These are phyloP conservation scores for Salvia rosmarinus DNA, from an alignment of 257 asterid genomes.

Conservation along the genomic window DNA sequence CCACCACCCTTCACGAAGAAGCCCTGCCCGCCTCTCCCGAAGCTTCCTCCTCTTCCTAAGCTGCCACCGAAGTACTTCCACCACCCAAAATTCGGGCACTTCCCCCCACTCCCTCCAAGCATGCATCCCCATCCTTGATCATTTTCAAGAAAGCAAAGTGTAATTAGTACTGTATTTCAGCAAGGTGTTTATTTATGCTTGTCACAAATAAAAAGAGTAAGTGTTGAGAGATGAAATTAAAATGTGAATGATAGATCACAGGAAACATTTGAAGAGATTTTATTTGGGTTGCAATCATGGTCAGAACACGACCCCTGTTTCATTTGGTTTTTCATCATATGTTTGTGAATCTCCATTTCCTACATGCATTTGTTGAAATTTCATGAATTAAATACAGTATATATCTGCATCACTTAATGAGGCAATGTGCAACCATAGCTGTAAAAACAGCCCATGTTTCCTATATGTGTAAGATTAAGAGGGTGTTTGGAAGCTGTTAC, in stretches of 20 bases:
- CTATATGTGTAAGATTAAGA: too few relatives aligned
- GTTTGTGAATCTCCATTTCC: constrained; percentile 26
- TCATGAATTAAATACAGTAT: background rate
- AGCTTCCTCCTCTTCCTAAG: constrained; percentile 58
- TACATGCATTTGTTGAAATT: background rate
- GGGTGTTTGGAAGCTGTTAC: too few relatives aligned
- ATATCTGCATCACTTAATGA: background rate
- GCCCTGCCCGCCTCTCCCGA: constrained; percentile 63
- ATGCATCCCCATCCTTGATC: constrained; percentile 42
- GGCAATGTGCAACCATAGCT: background rate
- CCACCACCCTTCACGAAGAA: constrained; percentile 60
- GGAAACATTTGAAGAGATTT: constrained; percentile 23
- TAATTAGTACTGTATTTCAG: constrained; percentile 29
- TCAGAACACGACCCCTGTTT: constrained; percentile 30
- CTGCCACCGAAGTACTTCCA: constrained; percentile 62
- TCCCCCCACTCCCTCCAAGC: constrained; percentile 68
- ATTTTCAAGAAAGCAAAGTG: constrained; percentile 14
- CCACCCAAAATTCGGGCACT: constrained; percentile 62
- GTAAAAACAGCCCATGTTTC: too few relatives aligned
- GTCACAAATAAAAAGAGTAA: background rate
- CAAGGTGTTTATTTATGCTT: constrained; percentile 14
- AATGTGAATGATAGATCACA: constrained; percentile 28
- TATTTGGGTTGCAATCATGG: constrained; percentile 32
- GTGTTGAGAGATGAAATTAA: constrained; percentile 4
- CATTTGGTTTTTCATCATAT: constrained; percentile 30